These are phyloP conservation scores for Ottelia alismoides DNA, from an alignment of 106 monocot species.

Conservation along the genomic window DNA sequence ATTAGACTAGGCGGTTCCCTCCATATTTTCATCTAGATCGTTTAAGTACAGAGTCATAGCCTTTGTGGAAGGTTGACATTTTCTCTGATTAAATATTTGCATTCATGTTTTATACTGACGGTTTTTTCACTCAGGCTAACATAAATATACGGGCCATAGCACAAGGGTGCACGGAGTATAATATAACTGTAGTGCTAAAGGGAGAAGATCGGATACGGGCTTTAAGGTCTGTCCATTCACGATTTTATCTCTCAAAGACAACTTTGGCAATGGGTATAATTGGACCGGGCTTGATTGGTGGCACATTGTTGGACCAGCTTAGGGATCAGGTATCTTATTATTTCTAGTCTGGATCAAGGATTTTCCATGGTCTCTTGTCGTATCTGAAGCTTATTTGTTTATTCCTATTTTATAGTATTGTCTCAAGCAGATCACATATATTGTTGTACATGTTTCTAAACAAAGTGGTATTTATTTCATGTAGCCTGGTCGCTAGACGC, in stretches of 20 bases:
- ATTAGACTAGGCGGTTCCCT: too few species aligned
- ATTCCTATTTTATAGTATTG: too few species aligned
- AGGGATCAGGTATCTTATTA: slow-evolving; percentile 64
- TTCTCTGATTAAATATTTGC: too few species aligned
- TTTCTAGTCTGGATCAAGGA: background rate
- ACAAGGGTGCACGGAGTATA: slow-evolving; percentile 98
- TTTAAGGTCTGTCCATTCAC: slow-evolving; percentile 80
- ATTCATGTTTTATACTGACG: background rate
- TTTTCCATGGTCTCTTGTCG: background rate
- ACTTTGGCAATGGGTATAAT: slow-evolving; percentile 86
- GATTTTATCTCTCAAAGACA: slow-evolving; percentile 93
- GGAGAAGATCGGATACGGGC: slow-evolving; percentile 85
- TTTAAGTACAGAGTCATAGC: too few species aligned
- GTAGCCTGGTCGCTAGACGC: too few species aligned
- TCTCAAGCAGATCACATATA: too few species aligned
- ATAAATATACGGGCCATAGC: slow-evolving; percentile 96
- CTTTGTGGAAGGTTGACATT: too few species aligned
- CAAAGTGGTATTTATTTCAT: too few species aligned
- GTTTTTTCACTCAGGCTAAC: slow-evolving; percentile 46
- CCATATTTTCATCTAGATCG: too few species aligned
- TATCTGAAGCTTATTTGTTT: too few species aligned
- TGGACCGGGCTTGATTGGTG: slow-evolving; percentile 94
- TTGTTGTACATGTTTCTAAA: too few species aligned
- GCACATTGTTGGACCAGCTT: slow-evolving; percentile 84
- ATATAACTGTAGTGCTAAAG: slow-evolving; percentile 89